Percentiles rank a stretch among this genome's conserved stretches.
phyloP scores from a whole-genome alignment of 73 alveolate species.

The Paraurostyla sp. region DNA sequence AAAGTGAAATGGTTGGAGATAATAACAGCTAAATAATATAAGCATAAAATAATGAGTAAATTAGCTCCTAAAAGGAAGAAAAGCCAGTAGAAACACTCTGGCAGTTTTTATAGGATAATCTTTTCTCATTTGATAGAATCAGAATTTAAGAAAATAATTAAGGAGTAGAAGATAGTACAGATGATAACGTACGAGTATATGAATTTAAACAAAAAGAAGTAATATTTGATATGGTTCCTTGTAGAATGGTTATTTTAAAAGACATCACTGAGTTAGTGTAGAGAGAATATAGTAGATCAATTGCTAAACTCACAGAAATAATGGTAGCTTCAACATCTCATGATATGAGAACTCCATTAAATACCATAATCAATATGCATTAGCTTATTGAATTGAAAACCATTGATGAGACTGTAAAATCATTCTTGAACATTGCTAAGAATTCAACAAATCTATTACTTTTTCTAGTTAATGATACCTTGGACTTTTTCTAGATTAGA shows the following conservation, averaged over 20 bases:
- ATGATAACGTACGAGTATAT: conserved; percentile 13
- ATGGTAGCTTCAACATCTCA: conserved; percentile 74
- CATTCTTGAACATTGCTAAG: conserved; percentile 42
- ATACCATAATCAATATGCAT: conserved; percentile 57
- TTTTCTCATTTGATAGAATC: conserved; percentile 34
- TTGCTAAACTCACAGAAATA: conserved; percentile 38
- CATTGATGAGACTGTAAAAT: not conserved
- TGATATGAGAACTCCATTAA: conserved; percentile 75
- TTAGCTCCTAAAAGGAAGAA: not conserved
- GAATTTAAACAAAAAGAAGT: conserved; percentile 48
- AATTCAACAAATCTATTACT: conserved; percentile 51
- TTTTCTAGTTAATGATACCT: conserved; percentile 70
- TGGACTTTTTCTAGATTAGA: conserved; percentile 66
- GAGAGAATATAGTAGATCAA: conserved; percentile 41
- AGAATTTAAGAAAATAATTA: conserved; percentile 4
- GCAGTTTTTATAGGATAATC: not conserved
- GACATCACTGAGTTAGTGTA: conserved; percentile 54
- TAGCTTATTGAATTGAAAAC: conserved; percentile 7
- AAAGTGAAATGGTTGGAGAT: conserved; percentile 21
- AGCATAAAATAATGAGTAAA: not conserved
- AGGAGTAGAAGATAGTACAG: conserved; percentile 4
- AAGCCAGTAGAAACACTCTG: not conserved
- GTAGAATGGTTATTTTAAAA: conserved; percentile 17
- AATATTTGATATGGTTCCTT: conserved; percentile 2
- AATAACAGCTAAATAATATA: not conserved